A percentile compares a stretch with the other conserved stretches of the same genome.
phyloP scores from a whole-genome alignment of 345 rosid genomes.

The Iberis pinnata region DNA sequence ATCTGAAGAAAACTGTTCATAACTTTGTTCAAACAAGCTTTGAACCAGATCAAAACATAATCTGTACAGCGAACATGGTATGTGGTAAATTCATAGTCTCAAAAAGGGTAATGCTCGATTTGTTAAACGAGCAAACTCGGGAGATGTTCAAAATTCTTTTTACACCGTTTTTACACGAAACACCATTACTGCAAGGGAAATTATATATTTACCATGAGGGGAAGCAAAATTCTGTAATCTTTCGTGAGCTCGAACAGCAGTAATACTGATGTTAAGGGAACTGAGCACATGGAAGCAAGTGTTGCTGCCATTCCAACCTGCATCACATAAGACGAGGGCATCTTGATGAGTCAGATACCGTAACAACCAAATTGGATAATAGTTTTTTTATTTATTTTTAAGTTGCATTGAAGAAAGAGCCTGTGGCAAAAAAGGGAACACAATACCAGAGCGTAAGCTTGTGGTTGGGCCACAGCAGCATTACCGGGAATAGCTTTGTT shows the following conservation, averaged over 20 bases:
- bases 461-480: conserved; percentile 97
- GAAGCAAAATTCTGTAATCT: conserved; percentile 94
- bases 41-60: too few relatives aligned
- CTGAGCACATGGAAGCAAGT: conserved; percentile 94
- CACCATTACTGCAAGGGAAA: conserved; percentile 1
- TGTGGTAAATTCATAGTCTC: conserved; percentile 2
- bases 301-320: conserved; percentile 99
- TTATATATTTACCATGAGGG: conserved; percentile 70
- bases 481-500: conserved; percentile 94
- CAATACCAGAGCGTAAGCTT: conserved; percentile 94
- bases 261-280: conserved; percentile 91
- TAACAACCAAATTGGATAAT: conserved; percentile 1
- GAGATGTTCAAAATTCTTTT: background rate
- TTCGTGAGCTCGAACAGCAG: conserved; percentile 90
- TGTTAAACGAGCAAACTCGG: background rate
- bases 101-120: background rate
- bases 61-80: background rate
- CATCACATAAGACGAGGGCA: conserved; percentile 21
- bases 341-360: conserved; percentile 19
- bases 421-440: conserved; percentile 15
- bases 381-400: background rate
- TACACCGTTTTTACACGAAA: background rate
- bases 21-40: too few relatives aligned
- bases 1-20: background rate
- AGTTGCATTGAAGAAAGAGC: conserved; percentile 12